Evolutionary conservation across 192 early-diverging fungal species (phyloP).

Genomic region (Coemansia sp.): DNA sequence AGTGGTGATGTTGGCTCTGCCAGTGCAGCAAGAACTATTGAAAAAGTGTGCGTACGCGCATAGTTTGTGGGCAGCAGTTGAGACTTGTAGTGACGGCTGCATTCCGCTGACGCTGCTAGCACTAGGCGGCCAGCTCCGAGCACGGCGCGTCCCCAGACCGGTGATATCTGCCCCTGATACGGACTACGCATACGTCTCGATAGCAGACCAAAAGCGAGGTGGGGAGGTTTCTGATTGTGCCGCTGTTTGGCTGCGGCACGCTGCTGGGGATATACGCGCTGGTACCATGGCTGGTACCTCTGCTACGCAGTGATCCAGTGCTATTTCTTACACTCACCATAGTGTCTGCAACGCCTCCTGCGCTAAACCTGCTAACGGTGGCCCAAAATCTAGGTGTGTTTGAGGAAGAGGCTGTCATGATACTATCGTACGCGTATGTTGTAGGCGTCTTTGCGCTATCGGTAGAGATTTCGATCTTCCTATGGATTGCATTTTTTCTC

Average conservation of each 20-base stretch:
- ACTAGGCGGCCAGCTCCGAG: constrained; percentile 63
- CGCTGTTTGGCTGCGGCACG: constrained; percentile 19
- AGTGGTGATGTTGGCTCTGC: constrained; percentile 18
- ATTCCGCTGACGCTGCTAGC: constrained; percentile 70
- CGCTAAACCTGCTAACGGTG: constrained; percentile 67
- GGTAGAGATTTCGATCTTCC: constrained; percentile 36
- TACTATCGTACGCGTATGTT: constrained; percentile 65
- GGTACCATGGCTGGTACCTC: constrained; percentile 35
- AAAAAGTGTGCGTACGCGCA: constrained; percentile 23
- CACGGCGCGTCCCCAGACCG: neutral
- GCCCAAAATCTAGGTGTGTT: constrained; percentile 63
- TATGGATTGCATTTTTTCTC: constrained; percentile 28
- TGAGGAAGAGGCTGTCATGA: constrained; percentile 62
- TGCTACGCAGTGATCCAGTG: constrained; percentile 58
- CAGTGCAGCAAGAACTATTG: constrained; percentile 17
- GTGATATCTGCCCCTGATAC: too few relatives aligned
- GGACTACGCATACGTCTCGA: neutral
- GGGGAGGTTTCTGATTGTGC: constrained; percentile 48
- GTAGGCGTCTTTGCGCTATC: constrained; percentile 30
- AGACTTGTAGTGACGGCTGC: constrained; percentile 65
- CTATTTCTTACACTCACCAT: constrained; percentile 62
- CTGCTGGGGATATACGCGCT: constrained; percentile 31
- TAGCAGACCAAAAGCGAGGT: constrained; percentile 18
- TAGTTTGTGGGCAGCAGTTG: constrained; percentile 53
- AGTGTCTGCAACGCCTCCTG: constrained; percentile 62